phyloP scores from a whole-genome alignment of 2,329 filamentous ascomycete genomes.

The Elsinoe fawcettii region DNA sequence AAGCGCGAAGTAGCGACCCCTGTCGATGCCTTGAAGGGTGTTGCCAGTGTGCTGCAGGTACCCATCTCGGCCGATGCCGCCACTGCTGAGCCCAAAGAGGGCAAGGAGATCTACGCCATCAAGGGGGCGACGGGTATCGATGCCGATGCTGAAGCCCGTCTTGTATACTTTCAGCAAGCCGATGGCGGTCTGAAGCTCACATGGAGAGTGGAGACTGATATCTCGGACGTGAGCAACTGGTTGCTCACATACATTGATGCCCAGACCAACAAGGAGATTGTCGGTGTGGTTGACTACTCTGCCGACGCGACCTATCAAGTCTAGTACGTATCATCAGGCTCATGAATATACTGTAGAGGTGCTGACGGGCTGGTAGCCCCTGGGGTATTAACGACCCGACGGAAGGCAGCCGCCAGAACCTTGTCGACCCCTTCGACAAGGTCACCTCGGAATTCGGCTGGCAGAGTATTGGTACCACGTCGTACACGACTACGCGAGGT shows the following conservation, averaged over 20 bases:
- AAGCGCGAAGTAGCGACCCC: constrained; percentile 41
- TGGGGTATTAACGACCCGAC: background rate
- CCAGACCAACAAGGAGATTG: constrained; percentile 38
- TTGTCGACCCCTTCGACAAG: constrained; percentile 38
- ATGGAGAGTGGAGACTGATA: constrained; percentile 54
- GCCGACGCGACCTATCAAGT: constrained; percentile 50
- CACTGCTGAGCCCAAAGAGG: constrained; percentile 33
- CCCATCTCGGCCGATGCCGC: constrained; percentile 36
- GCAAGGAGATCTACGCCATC: constrained; percentile 38
- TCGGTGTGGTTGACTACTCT: constrained; percentile 52
- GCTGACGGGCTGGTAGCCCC: no score
- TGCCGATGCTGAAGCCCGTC: constrained; percentile 47
- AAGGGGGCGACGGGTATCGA: constrained; percentile 43
- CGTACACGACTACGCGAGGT: constrained; percentile 48
- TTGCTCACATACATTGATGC: constrained; percentile 53
- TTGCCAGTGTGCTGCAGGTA: constrained; percentile 34
- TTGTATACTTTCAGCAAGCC: constrained; percentile 48
- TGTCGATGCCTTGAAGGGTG: constrained; percentile 37
- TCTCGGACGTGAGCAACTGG: constrained; percentile 45
- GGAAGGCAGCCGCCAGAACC: constrained; percentile 41
- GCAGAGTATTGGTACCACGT: constrained; percentile 41
- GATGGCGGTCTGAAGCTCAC: constrained; percentile 43
- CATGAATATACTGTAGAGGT: no score
- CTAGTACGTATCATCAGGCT: no score
- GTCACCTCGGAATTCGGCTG: constrained; percentile 51